These are phyloP conservation scores for Eruca vesicaria DNA, from an alignment of 441 rosid species.

Conservation along the genomic window DNA sequence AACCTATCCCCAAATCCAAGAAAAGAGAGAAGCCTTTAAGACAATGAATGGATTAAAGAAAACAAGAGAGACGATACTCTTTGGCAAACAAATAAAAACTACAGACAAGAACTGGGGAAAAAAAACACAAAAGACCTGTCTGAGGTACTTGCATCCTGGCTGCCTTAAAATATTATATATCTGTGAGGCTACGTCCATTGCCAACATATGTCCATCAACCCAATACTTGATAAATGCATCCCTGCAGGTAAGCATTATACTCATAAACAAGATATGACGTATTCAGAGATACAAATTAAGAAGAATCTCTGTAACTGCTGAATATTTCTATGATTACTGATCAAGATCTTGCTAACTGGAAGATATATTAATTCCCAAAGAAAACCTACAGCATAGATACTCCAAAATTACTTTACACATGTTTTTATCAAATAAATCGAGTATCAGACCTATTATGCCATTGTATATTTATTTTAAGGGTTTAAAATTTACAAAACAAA, in stretches of 20 bases:
- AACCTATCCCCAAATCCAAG: slow-evolving; percentile 42
- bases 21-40: slow-evolving; percentile 9
- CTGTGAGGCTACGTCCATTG: slow-evolving; percentile 50
- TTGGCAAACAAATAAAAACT: not conserved
- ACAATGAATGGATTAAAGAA: slow-evolving; percentile 6
- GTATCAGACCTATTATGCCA: too few relatives aligned
- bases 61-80: not conserved
- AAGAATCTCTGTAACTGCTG: not conserved
- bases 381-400: not conserved
- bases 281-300: not conserved
- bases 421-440: not conserved
- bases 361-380: not conserved
- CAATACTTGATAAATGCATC: slow-evolving; percentile 64
- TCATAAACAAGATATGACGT: slow-evolving; percentile 11
- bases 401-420: not conserved
- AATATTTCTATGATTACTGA: too few relatives aligned
- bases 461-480: too few relatives aligned
- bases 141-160: slow-evolving; percentile 53
- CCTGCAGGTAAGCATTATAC: slow-evolving; percentile 37
- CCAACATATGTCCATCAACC: slow-evolving; percentile 56
- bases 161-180: slow-evolving; percentile 56
- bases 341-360: not conserved
- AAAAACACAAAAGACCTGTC: slow-evolving; percentile 46
- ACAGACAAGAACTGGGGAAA: not conserved
- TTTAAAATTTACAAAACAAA: not conserved